Evolutionary conservation across 352 stramenopile genomes (phyloP), one percentile per base, ranked within the genome.

Genomic region (Phytophthora rubi): DNA sequence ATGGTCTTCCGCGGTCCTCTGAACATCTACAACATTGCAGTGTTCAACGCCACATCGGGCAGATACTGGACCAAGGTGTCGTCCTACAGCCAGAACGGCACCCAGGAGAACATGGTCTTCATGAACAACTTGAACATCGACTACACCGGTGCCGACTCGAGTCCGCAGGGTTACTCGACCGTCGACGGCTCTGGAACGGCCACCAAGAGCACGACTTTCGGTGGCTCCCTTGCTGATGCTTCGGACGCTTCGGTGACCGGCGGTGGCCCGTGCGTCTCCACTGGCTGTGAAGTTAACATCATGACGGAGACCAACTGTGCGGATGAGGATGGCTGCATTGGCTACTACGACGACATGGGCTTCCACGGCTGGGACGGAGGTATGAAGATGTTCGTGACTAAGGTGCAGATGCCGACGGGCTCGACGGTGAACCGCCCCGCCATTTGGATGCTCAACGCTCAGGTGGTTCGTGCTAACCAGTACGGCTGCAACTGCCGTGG

Each of bases 401-500:
- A 88, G 75, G 80, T 91, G 26, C 74, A 75, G 59, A 91, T 93
- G 82, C 82, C 78, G 0, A 73, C 54, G 4, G 79, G 80, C 13
- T 49, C 44, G 10, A 61, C 65, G 7, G 79, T 79, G 0, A 85
- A 91, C 79, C 75, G 79, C 21, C 85, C 83, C 8, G 85, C 81
- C 8, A 89, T 93, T 62, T 93, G 85, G 85, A 88, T 91, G 74
- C 77, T 93, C 16, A 91, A 91, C 66, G 82, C 83, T 13, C 85
- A 91, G 75, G 77, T 91, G 12, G 54, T 93, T 1, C 83, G 80
- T 51, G 77, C 80, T 5, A 83, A 78, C 70, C 85, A 93, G 72
- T 93, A 93, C 66, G 73, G 77, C 45, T 91, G 85, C 79, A 93
- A 92, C 70, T 93, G 85, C 77, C 85, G 85, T 53, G 79, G 81